Base-by-base conservation (phyloP, 2,329 filamentous ascomycete species). In the Verticillium nonalfalfae region DNA sequence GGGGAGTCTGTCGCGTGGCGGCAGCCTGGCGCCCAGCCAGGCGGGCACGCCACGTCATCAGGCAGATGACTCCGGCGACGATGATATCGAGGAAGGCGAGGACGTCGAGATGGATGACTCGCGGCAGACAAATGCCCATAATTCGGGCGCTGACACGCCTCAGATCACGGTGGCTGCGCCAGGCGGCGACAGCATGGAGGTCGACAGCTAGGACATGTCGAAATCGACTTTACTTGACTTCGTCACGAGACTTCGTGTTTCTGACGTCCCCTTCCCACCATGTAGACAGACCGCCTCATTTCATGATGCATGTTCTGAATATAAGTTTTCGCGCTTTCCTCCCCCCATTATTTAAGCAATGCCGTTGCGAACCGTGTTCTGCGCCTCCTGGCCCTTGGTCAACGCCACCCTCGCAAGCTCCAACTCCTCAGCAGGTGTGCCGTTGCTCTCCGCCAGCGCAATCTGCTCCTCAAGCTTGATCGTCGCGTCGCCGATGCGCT, bases 381-480 rank as follows among this genome's bases (percentile, higher is more conserved):
- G 59, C 56, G 75, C 69, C 36, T 71, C 74, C 74, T 82, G 81
- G 18, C 80, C 84, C 66, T 80, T 73, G 58, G 72, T 75, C 64
- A 88, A 70, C 10, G 79, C 79, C 63, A 82, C 78, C 71, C 81
- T 82, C 1, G 87, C 87, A 67, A 79, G 79, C 57, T 77, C 73
- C 57, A 88, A 67, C 72, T 89, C 84, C 15, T 77, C 80, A 31
- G 77, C 69, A 0, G 74, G 70, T 1, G 71, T 77, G 13, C 75
- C 79, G 60, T 76, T 77, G 66, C 79, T 77, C 68, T 80, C 85
- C 34, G 76, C 76, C n/a, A 84, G 78, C 68, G 93, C 90, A 68
- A 97, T 79, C 73, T 91, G 82, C 67, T 89, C 84, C 76, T 96
- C 87, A 57, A 97, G 80, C 71, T 88, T 91, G 61, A 83, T 79